Evolutionary conservation across 2,329 filamentous ascomycete species (phyloP), one percentile per base, ranked within the genome.

Genomic region (Cladosporium sp.): DNA sequence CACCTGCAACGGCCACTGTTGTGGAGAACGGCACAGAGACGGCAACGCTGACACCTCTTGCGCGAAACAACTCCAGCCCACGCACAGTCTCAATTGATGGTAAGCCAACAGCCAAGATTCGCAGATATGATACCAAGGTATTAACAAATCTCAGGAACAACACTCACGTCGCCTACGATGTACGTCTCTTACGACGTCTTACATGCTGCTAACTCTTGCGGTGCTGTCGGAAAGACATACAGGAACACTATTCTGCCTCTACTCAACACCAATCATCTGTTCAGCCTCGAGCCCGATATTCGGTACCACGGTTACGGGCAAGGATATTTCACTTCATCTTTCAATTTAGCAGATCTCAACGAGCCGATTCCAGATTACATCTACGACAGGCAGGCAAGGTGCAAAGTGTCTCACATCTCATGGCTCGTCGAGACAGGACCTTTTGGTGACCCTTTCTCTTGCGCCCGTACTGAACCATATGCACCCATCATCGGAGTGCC

Each of bases 1-100:
- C 68, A 12, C 67, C 67, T 12, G 50, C 62, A n/a, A 68, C 66
- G 12, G 66, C 67, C 16, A 56, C 61, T 8, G 46, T 59, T 16
- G 57, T 66, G 29, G 64, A 66, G 29, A 56, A 66, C 23, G 61
- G 65, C 12, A 68, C 61, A 3, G 18, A 52, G 31, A 66, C 65
- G 11, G 64, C 64, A 35, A 60, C 37, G n/a, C 8, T 60, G 40
- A 60, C 57, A 2, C 57, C 57, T 46, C 29, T 46, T 31, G 37
- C 57, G 8, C 35, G 18, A 29, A 60, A 60, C 37, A 14, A 29
- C 37, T 44, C 57, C 26, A 46, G 57, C 18, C 7, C 28, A 60
- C 57, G 57, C 57, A 60, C 57, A 46, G 57, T 60, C 5, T 60
- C 57, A 12, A 29, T 60, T 23, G 57, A 60, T 60, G 57, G 57